Conservation (phyloP, 257 asterid genomes). For the Solanum lycopersicoides region DNA sequence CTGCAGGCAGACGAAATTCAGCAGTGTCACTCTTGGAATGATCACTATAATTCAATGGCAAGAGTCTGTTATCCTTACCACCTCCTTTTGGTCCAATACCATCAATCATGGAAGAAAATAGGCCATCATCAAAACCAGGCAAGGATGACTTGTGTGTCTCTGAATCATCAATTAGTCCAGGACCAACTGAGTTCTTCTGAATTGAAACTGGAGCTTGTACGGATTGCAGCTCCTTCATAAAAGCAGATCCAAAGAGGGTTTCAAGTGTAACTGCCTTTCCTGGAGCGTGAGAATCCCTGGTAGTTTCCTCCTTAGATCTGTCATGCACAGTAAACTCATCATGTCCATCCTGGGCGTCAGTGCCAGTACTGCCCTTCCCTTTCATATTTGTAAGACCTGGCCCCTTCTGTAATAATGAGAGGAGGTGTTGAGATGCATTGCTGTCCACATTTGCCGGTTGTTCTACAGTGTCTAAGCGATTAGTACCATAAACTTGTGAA, state of each 20-base stretch:
- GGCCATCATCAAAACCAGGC: conserved; percentile 19
- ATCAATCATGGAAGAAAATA: conserved; percentile 18
- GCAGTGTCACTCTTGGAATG: conserved; percentile 20
- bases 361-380: conserved; percentile 5
- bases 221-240: conserved; percentile 76
- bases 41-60: conserved; percentile 23
- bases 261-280: conserved; percentile 57
- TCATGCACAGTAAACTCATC: neutral
- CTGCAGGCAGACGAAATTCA: conserved; percentile 51
- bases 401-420: conserved; percentile 67
- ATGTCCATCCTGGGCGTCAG: conserved; percentile 12
- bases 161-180: conserved; percentile 23
- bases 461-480: conserved; percentile 18
- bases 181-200: conserved; percentile 42
- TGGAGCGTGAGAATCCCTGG: conserved; percentile 15
- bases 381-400: conserved; percentile 10
- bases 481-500: conserved; percentile 15
- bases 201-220: conserved; percentile 76
- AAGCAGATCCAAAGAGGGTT: conserved; percentile 84
- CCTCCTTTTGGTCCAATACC: conserved; percentile 18
- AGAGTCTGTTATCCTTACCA: conserved; percentile 15
- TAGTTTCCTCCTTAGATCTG: neutral
- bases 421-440: conserved; percentile 66
- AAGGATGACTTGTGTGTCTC: conserved; percentile 23
- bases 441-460: conserved; percentile 25